Base-by-base conservation (phyloP, 495 filamentous ascomycete genomes). In the Mycothermus thermophilus region DNA sequence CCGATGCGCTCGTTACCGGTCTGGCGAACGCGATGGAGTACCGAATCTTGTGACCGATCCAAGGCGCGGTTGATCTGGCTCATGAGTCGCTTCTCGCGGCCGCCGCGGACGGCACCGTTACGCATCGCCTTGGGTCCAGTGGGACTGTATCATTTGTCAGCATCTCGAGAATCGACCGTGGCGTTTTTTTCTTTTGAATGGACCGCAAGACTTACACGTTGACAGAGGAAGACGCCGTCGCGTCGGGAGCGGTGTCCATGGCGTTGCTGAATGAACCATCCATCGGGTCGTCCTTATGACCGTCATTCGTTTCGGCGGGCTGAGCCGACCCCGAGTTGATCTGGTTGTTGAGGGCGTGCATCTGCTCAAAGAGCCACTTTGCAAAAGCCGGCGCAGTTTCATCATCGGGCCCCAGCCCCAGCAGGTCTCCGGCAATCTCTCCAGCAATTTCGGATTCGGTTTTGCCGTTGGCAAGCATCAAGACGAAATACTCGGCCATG, bases 71-170 rank as follows among this genome's bases (percentile, higher is more conserved):
- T 79, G 46, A 96, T 71, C 41, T 96, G 84, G 34, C 84, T 83
- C 35, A 96, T 63, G 61, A 96, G 75, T 24, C 85, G 74, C 46
- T 80, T 82, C 34, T 80, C 74, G 26, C 75, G 70, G 18, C 64
- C 64, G 17, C 60, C 63, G 12, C 45, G 55, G 32, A 52, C 52
- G 38, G 58, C 63, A 19, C 69, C 69, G 52, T 80, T 82, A 40
- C 90, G 79, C 92, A 97, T 96, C 4, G 87, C 83, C 57, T 85
- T 90, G 15, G 90, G 90, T 27, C 86, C 90, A 7, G 88, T 96
- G 12, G 90, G 90, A 50, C 87, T 95, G 46, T 30, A 20, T 9
- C 6, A 13, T 19, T 10, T 32, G 52, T 63, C 45, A 63, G 59
- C 23, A 43, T 13, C 12, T 17, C n/a, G n/a, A n/a, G n/a, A n/a